Conservation (phyloP, 2,329 filamentous ascomycete genomes). For the Elsinoe necatrix region DNA sequence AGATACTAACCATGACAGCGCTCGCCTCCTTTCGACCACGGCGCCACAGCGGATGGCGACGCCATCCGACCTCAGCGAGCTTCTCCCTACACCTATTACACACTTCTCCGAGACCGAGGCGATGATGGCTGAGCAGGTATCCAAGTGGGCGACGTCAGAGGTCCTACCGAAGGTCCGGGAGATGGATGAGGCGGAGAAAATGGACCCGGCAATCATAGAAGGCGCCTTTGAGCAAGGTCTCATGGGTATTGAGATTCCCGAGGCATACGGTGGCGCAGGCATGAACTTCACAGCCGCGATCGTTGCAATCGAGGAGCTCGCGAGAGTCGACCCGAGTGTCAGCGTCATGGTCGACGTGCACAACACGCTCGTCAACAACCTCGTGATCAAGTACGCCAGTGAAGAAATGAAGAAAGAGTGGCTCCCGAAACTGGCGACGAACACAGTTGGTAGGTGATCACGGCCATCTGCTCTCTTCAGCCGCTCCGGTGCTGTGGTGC, state of each 20-base stretch:
- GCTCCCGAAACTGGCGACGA: conserved; percentile 80
- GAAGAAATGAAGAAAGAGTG: conserved; percentile 72
- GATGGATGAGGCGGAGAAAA: conserved; percentile 93
- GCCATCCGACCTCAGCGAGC: conserved; percentile 55
- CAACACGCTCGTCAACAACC: conserved; percentile 95
- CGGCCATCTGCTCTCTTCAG: too few relatives aligned
- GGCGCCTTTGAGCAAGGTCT: conserved; percentile 94
- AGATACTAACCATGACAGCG: conserved; percentile 10
- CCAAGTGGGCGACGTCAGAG: conserved; percentile 81
- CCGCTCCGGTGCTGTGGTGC: too few relatives aligned
- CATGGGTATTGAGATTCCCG: conserved; percentile 95
- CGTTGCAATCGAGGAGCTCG: conserved; percentile 93
- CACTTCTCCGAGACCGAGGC: conserved; percentile 84
- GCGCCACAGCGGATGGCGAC: conserved; percentile 30
- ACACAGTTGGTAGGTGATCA: conserved; percentile 57
- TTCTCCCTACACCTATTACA: conserved; percentile 85
- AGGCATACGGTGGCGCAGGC: conserved; percentile 90
- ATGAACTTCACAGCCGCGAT: conserved; percentile 99
- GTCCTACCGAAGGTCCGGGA: conserved; percentile 86
- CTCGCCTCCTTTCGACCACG: conserved; percentile 38
- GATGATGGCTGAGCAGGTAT: conserved; percentile 82
- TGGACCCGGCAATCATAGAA: conserved; percentile 83
- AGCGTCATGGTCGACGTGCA: conserved; percentile 95
- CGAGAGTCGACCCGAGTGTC: conserved; percentile 86
- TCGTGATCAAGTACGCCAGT: conserved; percentile 76